Base-by-base conservation (phyloP, 257 asterid species). In the Linaria vulgaris region DNA sequence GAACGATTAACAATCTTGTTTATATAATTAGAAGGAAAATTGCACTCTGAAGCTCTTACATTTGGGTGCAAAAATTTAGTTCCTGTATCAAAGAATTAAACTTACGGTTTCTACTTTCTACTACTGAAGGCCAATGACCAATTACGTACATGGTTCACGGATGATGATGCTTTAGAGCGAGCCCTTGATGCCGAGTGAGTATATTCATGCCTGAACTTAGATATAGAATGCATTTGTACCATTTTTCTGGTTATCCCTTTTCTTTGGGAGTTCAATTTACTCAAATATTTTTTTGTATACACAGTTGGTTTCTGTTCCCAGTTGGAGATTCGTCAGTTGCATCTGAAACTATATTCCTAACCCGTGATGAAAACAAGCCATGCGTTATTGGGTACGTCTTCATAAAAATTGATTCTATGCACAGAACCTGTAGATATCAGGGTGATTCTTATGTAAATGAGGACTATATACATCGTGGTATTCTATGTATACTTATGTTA, bases 101-200 rank as follows among this genome's bases (percentile, higher is more conserved):
- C 66, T 20, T 61, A 17, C 23, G 7, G 69, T 70, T 69, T 75
- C 24, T 6, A 34, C 19, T 70, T 69, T 75, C 24, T 6, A 34
- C 19, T 39, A 27, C 20, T 76, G 79, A 54, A 94, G 97, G 99
- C 99, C 19, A 82, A 59, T 69, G 86, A 84, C 74, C 85, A 81
- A 62, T 52, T 87, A 47, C 71, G 76, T 47, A 79, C 43, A 70
- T 94, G 99, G 99, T 87, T 90, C 63, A 61, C 74, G 11, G 95
- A 94, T 17, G 88, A 87, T 50, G 99, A 90, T 64, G 94, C 99
- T 65, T 75, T 94, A 69, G 96, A 94, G 70, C 84, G 97, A 64
- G 95, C 97, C 54, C 85, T 79, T 37, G 77, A 85, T 70, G 97
- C 87, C 68, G 95, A 94, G 97, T 94, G 59, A 79, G 96, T 56